phyloP scores from a whole-genome alignment of 139 green algal genomes.

The Chlorella sp. region DNA sequence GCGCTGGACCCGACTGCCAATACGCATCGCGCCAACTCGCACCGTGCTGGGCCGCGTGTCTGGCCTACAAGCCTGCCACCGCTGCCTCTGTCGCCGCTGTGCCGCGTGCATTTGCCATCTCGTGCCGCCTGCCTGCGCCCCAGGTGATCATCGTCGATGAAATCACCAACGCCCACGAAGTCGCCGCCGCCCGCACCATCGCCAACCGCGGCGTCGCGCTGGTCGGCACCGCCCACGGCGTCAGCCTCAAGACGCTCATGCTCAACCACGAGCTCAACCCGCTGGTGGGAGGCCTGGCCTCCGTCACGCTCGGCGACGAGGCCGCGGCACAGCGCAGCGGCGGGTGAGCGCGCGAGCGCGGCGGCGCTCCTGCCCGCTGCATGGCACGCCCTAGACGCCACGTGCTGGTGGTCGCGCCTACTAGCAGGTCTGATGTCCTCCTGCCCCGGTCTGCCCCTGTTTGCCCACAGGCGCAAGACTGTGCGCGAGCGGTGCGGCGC shows the following conservation, averaged over 20 bases:
- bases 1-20: too few relatives aligned
- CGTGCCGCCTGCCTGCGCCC: too few relatives aligned
- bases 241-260: constrained; percentile 64
- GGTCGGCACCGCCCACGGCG: constrained; percentile 80
- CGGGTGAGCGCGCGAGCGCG: neutral
- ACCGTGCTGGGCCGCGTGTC: neutral
- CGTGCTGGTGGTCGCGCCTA: too few relatives aligned
- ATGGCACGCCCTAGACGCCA: neutral
- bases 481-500: constrained; percentile 37
- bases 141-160: constrained; percentile 83
- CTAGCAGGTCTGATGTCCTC: too few relatives aligned
- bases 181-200: constrained; percentile 71
- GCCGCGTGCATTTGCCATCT: neutral
- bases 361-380: neutral
- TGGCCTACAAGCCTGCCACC: neutral
- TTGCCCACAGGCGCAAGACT: too few relatives aligned
- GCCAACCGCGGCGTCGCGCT: constrained; percentile 83
- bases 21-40: too few relatives aligned
- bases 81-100: too few relatives aligned
- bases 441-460: too few relatives aligned
- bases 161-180: constrained; percentile 76
- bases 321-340: constrained; percentile 42
- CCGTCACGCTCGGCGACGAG: constrained; percentile 75
- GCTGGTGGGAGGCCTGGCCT: constrained; percentile 61
- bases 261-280: constrained; percentile 85